Base-by-base conservation (phyloP, 441 rosid genomes). In the Melastoma candidum region DNA sequence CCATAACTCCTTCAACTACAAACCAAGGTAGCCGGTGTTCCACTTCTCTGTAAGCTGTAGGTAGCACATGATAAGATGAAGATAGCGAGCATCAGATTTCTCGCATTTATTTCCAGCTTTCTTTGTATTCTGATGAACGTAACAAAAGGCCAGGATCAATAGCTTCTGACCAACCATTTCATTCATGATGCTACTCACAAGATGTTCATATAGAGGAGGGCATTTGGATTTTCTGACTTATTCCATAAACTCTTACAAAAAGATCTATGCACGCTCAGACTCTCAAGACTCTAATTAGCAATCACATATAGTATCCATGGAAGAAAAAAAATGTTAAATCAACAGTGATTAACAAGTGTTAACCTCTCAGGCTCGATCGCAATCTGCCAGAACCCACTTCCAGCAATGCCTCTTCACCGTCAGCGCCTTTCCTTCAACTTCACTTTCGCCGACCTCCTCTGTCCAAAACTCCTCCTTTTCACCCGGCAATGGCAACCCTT, bases 311-410 rank as follows among this genome's bases (percentile, higher is more conserved):
- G 1, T 36, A 17, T 12, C n/a, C 13, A 46, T 24, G 3, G 22
- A 48, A 11, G 39, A 10, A 32, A 11, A 46, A 10, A 32, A 45
- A 26, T 46, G 47, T 26, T 6, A 46, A 11, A 51, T 46, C 25
- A 14, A 4, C 13, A 39, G 27, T n/a, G 26, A 26, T 50, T 45
- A 44, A 8, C 17, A 9, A 46, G 41, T 5, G 8, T 51, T 52
- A 46, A n/a, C 53, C 11, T 32, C 32, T 74, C 70, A 82, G 49
- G 79, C 58, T 57, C 57, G 57, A 68, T 78, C 49, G 11, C 71
- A 78, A 74, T 68, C 77, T 29, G 75, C 59, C 69, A 75, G 69
- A 74, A 87, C 90, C 98, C 96, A 87, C 66, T 79, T 74, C 98
- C 95, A 90, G 62, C 74, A 71, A 75, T 90, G 98, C 70, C 71